Percentiles rank a stretch among this genome's conserved stretches.
Evolutionary conservation across 2,329 filamentous ascomycete genomes (phyloP).

Genomic region (Cladophialophora immunda): DNA sequence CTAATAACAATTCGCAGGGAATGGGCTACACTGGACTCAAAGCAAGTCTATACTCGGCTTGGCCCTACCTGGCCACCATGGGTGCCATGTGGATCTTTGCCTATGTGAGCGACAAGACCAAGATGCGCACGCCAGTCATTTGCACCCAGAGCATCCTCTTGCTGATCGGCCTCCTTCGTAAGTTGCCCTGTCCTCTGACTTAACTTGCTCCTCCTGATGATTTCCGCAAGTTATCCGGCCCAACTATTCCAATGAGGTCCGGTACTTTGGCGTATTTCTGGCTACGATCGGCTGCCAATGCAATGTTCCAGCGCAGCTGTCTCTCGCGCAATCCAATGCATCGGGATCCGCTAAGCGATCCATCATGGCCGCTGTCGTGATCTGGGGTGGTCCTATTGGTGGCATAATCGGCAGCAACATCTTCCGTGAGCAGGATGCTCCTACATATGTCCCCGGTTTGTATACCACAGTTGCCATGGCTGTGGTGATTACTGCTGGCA

Average conservation of each 20-base stretch:
- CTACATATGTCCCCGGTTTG: conserved; percentile 38
- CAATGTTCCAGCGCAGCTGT: conserved; percentile 45
- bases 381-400: conserved; percentile 46
- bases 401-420: conserved; percentile 40
- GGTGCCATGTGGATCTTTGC: conserved; percentile 38
- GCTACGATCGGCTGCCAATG: conserved; percentile 43
- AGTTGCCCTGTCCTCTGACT: background rate
- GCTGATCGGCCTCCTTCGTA: conserved; percentile 35
- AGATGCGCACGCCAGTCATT: conserved; percentile 42
- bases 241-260: conserved; percentile 36
- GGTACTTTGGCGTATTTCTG: conserved; percentile 46
- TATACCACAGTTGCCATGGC: background rate
- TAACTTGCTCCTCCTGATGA: conserved; percentile 3
- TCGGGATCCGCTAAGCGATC: conserved; percentile 43
- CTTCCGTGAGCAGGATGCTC: conserved; percentile 40
- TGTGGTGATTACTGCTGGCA: conserved; percentile 1
- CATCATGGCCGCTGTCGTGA: conserved; percentile 50
- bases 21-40: conserved; percentile 44
- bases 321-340: conserved; percentile 47
- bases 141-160: conserved; percentile 41
- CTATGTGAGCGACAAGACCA: conserved; percentile 43
- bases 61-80: conserved; percentile 42
- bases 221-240: conserved; percentile 41
- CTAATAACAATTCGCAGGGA: conserved; percentile 20
- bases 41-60: conserved; percentile 43